These are phyloP conservation scores for Heritiera fomes DNA, from an alignment of 345 rosid species.

Conservation along the genomic window DNA sequence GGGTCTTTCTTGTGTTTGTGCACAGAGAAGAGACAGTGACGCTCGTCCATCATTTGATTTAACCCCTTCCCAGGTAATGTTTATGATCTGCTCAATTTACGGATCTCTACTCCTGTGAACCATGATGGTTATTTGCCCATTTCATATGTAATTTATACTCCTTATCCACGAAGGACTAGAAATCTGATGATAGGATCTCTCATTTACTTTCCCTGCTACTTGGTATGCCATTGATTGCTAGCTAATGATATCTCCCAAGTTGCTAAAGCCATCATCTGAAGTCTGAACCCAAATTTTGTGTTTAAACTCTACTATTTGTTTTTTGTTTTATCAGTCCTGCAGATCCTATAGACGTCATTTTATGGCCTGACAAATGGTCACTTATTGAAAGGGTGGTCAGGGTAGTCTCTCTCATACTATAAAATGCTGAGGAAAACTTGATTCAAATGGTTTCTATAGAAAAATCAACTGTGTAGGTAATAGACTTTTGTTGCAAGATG, in stretches of 20 bases:
- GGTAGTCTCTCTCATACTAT: not conserved
- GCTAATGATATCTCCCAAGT: not conserved
- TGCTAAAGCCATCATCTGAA: not conserved
- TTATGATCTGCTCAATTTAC: not conserved
- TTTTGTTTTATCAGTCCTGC: not conserved
- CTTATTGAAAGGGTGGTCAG: not conserved
- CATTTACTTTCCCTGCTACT: not conserved
- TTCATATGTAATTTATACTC: not conserved
- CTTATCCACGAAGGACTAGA: not conserved
- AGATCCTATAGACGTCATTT: not conserved
- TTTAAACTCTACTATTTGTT: not conserved
- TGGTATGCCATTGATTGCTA: not conserved
- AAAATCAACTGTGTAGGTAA: not conserved
- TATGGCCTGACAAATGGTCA: not conserved
- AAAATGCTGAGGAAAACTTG: not conserved
- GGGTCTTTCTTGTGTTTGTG: constrained; percentile 99
- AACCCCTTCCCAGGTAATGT: constrained; percentile 79
- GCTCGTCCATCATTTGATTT: constrained; percentile 93
- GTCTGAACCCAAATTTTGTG: not conserved
- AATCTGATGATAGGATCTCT: constrained; percentile 1
- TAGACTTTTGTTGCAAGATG: not conserved
- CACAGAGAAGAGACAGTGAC: constrained; percentile 84
- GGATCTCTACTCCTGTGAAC: not conserved
- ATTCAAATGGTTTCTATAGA: not conserved
- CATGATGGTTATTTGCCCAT: not conserved